Conservation (phyloP, 2,329 filamentous ascomycete genomes). For the Graphilbum sp. region DNA sequence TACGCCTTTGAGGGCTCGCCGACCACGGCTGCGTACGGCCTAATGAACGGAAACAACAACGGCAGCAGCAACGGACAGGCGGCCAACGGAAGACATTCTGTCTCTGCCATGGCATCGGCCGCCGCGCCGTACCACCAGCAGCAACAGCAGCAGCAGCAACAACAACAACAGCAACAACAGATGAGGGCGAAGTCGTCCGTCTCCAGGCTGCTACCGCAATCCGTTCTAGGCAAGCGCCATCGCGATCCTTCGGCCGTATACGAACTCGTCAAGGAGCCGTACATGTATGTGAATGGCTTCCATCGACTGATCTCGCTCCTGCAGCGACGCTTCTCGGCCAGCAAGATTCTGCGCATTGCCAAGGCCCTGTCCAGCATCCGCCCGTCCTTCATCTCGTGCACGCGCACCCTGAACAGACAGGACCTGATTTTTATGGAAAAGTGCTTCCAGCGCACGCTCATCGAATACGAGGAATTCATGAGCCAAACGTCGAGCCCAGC, state of each 20-base stretch:
- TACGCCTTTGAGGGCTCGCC: constrained; percentile 40
- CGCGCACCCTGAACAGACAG: constrained; percentile 70
- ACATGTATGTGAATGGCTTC: constrained; percentile 79
- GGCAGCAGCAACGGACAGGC: constrained; percentile 4
- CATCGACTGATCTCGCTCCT: constrained; percentile 74
- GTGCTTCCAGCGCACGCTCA: constrained; percentile 81
- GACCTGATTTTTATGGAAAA: constrained; percentile 97
- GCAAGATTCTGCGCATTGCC: constrained; percentile 67
- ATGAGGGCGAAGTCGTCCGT: constrained; percentile 27
- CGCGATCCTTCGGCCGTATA: constrained; percentile 76
- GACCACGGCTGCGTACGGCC: constrained; percentile 19
- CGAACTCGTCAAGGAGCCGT: constrained; percentile 75
- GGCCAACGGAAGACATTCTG: not conserved
- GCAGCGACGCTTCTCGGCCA: constrained; percentile 58
- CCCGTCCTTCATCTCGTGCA: constrained; percentile 84
- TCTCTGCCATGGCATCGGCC: not conserved
- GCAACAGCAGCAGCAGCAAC: constrained; percentile 9
- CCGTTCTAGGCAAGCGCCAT: constrained; percentile 39
- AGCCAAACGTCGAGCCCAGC: constrained; percentile 78
- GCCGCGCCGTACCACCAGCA: too few relatives aligned
- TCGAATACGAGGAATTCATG: constrained; percentile 88
- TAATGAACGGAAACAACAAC: constrained; percentile 2
- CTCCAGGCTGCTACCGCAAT: constrained; percentile 26
- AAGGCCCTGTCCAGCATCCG: constrained; percentile 79
- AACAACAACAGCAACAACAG: not conserved